Percentiles rank a stretch among this genome's conserved stretches.
Conservation (phyloP, 306 rosid species). For the Gillenia trifoliata region DNA sequence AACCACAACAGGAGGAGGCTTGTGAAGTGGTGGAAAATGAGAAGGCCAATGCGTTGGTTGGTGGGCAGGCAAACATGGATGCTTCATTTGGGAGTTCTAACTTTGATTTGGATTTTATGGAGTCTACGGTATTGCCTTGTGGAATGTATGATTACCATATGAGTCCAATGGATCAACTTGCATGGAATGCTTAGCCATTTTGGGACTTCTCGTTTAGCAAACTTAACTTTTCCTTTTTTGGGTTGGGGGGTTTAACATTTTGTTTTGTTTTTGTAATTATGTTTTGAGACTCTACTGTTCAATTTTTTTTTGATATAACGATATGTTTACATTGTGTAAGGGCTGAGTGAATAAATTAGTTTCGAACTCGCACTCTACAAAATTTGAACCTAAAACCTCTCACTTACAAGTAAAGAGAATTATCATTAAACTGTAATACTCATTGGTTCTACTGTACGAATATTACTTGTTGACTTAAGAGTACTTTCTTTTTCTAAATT, state of each 20-base stretch:
- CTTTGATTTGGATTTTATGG: constrained; percentile 27
- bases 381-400: too few species aligned
- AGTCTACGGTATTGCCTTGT: constrained; percentile 13
- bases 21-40: not conserved
- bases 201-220: not conserved
- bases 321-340: too few species aligned
- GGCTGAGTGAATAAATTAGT: not conserved
- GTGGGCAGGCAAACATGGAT: constrained; percentile 4
- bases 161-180: constrained; percentile 24
- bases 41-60: not conserved
- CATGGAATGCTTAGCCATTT: constrained; percentile 15
- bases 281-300: not conserved
- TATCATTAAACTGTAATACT: too few species aligned
- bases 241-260: not conserved
- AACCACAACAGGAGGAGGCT: constrained; percentile 5
- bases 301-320: too few species aligned
- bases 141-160: constrained; percentile 21
- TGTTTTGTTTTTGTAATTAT: not conserved
- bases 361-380: too few species aligned
- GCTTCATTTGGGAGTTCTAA: constrained; percentile 21
- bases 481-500: not conserved
- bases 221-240: not conserved
- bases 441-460: too few species aligned
- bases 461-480: not conserved
- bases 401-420: too few species aligned